Evolutionary conservation across 768 basidiomycete species (phyloP).

Genomic region (Rhizopogon vesiculosus): DNA sequence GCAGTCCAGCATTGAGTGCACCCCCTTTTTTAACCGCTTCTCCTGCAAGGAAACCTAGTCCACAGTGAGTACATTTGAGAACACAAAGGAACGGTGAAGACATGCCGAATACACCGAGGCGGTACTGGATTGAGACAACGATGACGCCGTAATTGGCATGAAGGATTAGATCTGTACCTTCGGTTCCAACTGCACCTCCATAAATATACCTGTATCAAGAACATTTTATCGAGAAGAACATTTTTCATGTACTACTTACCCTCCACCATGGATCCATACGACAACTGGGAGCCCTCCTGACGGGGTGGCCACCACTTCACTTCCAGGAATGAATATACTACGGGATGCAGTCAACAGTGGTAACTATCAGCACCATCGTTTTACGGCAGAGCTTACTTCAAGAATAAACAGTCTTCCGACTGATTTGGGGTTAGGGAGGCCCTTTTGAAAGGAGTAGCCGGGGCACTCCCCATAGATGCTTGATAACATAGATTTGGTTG

Average conservation of each 20-base stretch:
- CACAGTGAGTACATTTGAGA: background rate
- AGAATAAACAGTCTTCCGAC: background rate
- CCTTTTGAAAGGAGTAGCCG: too few species aligned
- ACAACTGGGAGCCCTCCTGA: constrained; percentile 15
- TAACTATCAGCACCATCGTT: too few species aligned
- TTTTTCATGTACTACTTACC: constrained; percentile 5
- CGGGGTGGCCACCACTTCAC: too few species aligned
- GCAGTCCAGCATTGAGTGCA: constrained; percentile 42
- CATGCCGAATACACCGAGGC: constrained; percentile 28
- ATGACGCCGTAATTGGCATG: constrained; percentile 11
- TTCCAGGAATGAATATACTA: too few species aligned
- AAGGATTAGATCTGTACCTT: constrained; percentile 20
- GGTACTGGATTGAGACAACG: constrained; percentile 20
- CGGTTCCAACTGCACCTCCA: constrained; percentile 4
- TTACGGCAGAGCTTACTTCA: background rate
- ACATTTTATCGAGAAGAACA: too few species aligned
- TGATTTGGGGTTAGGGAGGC: too few species aligned
- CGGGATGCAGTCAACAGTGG: too few species aligned
- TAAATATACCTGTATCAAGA: constrained; percentile 15
- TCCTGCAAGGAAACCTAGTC: constrained; percentile 40
- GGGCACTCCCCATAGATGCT: too few species aligned
- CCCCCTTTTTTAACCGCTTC: constrained; percentile 30
- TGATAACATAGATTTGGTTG: too few species aligned
- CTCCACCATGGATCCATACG: constrained; percentile 30
- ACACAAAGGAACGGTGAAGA: background rate